These are phyloP conservation scores for Monilinia fructicola DNA, from an alignment of 2,329 filamentous ascomycete genomes.

Conservation along the genomic window DNA sequence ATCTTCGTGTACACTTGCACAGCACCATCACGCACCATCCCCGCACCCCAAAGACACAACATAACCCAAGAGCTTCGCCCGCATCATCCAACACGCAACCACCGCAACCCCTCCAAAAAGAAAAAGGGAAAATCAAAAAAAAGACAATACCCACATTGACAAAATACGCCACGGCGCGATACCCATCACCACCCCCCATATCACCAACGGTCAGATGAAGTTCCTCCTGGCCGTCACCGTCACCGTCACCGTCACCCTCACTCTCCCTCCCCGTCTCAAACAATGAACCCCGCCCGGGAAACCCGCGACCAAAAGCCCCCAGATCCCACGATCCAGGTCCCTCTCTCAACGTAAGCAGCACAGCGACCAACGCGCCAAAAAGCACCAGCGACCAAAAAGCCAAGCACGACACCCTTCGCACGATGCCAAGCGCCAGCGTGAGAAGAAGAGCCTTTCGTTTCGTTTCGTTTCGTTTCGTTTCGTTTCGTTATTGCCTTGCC, in stretches of 20 bases:
- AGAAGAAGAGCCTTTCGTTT: no score
- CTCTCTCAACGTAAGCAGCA: constrained; percentile 24
- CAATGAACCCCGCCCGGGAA: no score
- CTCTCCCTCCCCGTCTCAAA: no score
- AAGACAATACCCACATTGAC: constrained; percentile 13
- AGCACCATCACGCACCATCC: neutral
- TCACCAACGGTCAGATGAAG: neutral
- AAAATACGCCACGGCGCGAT: constrained; percentile 64
- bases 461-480: no score
- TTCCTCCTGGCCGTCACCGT: neutral
- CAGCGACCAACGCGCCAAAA: constrained; percentile 26
- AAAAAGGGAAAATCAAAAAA: neutral
- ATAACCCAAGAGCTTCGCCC: neutral
- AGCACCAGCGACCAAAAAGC: constrained; percentile 26
- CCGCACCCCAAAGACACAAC: neutral
- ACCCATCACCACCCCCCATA: constrained; percentile 44
- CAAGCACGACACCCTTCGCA: no score
- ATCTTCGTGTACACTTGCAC: constrained; percentile 15
- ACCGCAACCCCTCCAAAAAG: neutral
- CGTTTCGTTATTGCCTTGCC: no score
- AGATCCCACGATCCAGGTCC: constrained; percentile 16
- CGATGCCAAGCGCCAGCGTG: no score
- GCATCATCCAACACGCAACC: neutral
- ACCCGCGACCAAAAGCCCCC: neutral
- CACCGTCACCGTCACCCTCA: neutral